phyloP scores from a whole-genome alignment of 2,329 filamentous ascomycete genomes.

The Aspergillus sp. region DNA sequence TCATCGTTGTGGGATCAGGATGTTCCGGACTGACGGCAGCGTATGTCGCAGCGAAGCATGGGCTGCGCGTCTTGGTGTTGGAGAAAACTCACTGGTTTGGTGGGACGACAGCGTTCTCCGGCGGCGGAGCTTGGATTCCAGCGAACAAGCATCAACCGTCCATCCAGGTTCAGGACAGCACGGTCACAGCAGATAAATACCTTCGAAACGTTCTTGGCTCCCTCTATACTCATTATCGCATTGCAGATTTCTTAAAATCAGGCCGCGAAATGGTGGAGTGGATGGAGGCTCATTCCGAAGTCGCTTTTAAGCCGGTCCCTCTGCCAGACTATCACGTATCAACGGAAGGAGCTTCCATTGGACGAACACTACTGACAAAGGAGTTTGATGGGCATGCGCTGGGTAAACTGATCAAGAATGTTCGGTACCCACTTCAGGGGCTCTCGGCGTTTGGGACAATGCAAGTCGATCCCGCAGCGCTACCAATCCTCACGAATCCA shows the following conservation, averaged over 20 bases:
- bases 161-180: neutral
- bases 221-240: neutral
- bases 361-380: neutral
- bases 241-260: neutral
- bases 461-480: neutral
- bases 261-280: neutral
- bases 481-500: neutral
- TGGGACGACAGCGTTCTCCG: neutral
- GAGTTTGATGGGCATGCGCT: neutral
- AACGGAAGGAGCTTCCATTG: neutral
- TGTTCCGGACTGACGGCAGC: neutral
- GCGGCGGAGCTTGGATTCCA: constrained; percentile 4
- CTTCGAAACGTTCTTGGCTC: neutral
- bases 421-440: neutral
- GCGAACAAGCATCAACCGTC: neutral
- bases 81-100: neutral
- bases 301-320: neutral
- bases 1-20: neutral
- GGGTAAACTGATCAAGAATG: neutral
- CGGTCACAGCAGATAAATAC: neutral
- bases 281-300: neutral
- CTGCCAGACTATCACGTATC: neutral
- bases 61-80: neutral
- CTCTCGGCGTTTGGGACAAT: neutral
- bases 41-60: neutral